Base-by-base conservation (phyloP, 1,284 basidiomycete species). In the Ganoderma sp. region DNA sequence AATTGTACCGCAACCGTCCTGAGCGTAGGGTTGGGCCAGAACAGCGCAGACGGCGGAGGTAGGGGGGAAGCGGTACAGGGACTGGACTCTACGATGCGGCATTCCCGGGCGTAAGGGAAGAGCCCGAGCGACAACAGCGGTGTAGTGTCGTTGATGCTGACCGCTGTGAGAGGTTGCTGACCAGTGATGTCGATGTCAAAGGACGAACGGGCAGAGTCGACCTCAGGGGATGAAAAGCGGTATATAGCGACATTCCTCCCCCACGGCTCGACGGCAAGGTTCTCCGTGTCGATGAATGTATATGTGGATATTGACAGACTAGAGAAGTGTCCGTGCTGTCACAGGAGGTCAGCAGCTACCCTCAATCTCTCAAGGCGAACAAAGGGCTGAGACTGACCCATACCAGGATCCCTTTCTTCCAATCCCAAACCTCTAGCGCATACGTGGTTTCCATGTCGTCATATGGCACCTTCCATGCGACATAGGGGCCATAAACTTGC, bases 361-460 rank as follows among this genome's bases (percentile, higher is more conserved):
- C 42, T 14, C 10, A n/a, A 45, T 45, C 7, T 19, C 34, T 45
- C 15, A 19, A 45, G 43, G 7, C 17, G 43, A 19, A 45, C 8
- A 17, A 19, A 6, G 5, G 43, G 17, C 17, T 45, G 7, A 17
- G 43, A 45, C 43, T 45, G 19, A 52, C 48, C 50, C 50, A 52
- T 22, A 52, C 22, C 22, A 52, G 15, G 54, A 32, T 56, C 54
- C 54, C 54, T 19, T 32, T 56, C 54, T 56, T 56, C 54, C 32
- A 56, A 19, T 32, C 54, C 54, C 54, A 34, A 25, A 25, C 25
- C 25, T 52, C 50, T 6, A 52, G 22, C 25, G 50, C 50, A 45
- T 45, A 14, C 22, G 22, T 22, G 22, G 10, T 1, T 14, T n/a
- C 43, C 43, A 5, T 19, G 43, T 19, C 43, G 19, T 45, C 17